Percentiles rank a stretch among this genome's conserved stretches.
phyloP scores from a whole-genome alignment of 192 early-diverging fungal species.

The Backusella morwellensis region DNA sequence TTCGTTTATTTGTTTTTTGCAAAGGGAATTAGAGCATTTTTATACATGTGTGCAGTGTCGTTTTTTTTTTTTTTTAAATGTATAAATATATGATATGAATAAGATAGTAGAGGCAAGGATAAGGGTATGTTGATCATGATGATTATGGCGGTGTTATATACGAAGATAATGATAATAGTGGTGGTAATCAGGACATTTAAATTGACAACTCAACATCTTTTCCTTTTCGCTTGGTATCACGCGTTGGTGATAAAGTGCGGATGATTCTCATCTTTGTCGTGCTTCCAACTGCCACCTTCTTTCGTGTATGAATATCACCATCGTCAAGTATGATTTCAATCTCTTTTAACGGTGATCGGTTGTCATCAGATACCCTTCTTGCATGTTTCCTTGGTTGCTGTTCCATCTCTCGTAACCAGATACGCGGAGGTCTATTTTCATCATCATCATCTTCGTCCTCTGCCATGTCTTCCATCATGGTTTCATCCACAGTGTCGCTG shows the following conservation, averaged over 20 bases:
- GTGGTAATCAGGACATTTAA: background rate
- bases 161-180: background rate
- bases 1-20: too few relatives aligned
- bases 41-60: background rate
- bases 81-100: background rate
- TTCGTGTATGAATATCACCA: background rate
- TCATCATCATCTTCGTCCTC: background rate
- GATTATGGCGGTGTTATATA: background rate
- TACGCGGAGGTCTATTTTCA: background rate
- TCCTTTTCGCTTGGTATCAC: background rate
- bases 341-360: background rate
- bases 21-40: too few relatives aligned
- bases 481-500: background rate
- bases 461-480: background rate
- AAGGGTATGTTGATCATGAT: background rate
- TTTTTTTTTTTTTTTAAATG: too few relatives aligned
- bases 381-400: background rate
- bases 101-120: background rate
- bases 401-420: background rate
- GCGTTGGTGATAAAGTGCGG: background rate
- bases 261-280: background rate
- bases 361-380: background rate
- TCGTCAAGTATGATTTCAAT: background rate
- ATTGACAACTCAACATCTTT: background rate
- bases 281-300: background rate